Percentiles rank a stretch among this genome's conserved stretches.
These are phyloP conservation scores for apple (Malus domestica) DNA, from an alignment of 306 rosid species.

Conservation along the genomic window DNA sequence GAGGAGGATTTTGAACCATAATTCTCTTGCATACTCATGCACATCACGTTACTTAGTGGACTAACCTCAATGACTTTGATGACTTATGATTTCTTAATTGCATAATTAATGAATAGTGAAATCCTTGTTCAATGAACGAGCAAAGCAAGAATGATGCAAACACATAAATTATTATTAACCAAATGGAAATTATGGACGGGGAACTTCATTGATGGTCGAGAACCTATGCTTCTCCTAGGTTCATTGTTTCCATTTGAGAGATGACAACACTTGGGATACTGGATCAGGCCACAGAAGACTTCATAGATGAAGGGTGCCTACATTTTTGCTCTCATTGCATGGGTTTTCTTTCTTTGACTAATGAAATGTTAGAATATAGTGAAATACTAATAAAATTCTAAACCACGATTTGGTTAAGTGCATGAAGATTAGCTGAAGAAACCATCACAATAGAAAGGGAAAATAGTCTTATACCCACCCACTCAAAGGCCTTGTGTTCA, in stretches of 20 bases:
- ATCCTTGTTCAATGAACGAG: constrained; percentile 20
- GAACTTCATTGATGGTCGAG: constrained; percentile 28
- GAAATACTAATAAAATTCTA: too few species aligned
- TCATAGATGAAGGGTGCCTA: not conserved
- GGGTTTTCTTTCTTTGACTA: not conserved
- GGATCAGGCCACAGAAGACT: constrained; percentile 14
- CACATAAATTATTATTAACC: not conserved
- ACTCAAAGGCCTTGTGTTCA: too few species aligned
- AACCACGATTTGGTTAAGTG: too few species aligned
- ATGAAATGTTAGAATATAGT: not conserved
- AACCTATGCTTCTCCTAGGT: constrained; percentile 9
- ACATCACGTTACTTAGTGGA: too few species aligned
- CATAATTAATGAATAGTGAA: not conserved
- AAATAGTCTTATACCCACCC: too few species aligned
- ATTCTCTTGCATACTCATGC: too few species aligned
- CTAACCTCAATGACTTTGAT: too few species aligned
- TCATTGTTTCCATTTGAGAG: constrained; percentile 32
- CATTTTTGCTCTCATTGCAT: not conserved
- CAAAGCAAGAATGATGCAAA: constrained; percentile 2
- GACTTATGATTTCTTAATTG: not conserved
- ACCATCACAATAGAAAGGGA: too few species aligned
- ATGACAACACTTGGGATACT: constrained; percentile 1
- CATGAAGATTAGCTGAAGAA: too few species aligned
- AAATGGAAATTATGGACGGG: constrained; percentile 14
- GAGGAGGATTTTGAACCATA: too few species aligned